These are phyloP conservation scores for Oldenlandia corymbosa DNA, from an alignment of 257 asterid genomes.

Conservation along the genomic window DNA sequence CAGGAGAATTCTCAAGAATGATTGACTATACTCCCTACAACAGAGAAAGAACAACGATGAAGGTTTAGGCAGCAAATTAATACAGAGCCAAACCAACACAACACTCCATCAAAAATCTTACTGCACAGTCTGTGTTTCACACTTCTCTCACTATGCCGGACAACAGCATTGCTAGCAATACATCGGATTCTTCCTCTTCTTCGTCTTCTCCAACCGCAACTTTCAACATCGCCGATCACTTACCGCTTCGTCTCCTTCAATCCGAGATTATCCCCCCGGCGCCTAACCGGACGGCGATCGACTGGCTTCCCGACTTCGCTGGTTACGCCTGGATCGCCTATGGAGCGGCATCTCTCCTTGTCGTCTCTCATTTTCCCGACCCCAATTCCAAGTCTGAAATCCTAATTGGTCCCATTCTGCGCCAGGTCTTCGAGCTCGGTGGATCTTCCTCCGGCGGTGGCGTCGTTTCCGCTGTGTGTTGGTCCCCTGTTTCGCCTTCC, in stretches of 20 bases:
- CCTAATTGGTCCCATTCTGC: slow-evolving; percentile 58
- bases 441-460: no score
- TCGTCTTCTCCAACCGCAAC: background rate
- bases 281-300: slow-evolving; percentile 54
- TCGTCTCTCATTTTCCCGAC: slow-evolving; percentile 80
- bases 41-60: no score
- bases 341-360: slow-evolving; percentile 75
- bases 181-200: background rate
- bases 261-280: slow-evolving; percentile 74
- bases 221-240: slow-evolving; percentile 32
- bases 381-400: slow-evolving; percentile 61
- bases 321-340: slow-evolving; percentile 91
- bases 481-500: slow-evolving; percentile 83
- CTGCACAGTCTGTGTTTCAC: no score
- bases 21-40: no score
- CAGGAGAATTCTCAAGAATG: no score
- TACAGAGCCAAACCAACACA: no score
- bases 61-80: no score
- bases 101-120: no score
- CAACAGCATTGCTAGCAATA: background rate
- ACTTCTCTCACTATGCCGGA: slow-evolving; percentile 18
- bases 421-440: slow-evolving; percentile 71
- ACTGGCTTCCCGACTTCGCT: slow-evolving; percentile 65
- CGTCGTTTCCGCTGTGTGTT: slow-evolving; percentile 56
- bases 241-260: slow-evolving; percentile 65